phyloP scores from a whole-genome alignment of 2,329 filamentous ascomycete genomes.

The Pseudopithomyces maydicus region DNA sequence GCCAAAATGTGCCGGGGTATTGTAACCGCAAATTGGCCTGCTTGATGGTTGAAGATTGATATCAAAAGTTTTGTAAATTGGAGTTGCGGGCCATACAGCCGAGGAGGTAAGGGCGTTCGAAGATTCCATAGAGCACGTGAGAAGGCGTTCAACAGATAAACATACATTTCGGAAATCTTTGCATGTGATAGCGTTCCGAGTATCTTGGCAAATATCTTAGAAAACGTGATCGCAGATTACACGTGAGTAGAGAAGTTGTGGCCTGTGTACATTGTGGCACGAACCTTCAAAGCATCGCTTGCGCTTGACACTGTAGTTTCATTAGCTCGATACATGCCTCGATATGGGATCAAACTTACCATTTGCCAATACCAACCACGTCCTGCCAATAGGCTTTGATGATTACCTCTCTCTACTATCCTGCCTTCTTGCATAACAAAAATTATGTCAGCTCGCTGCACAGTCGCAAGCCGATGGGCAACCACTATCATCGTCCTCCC shows the following conservation, averaged over 20 bases:
- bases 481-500: constrained; percentile 49
- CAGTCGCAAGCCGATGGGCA: constrained; percentile 48
- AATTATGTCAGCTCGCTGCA: constrained; percentile 46
- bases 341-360: constrained; percentile 6
- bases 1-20: neutral
- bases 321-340: neutral
- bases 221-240: neutral
- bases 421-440: constrained; percentile 47
- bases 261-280: neutral
- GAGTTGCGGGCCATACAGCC: neutral
- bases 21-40: neutral
- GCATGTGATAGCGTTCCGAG: constrained; percentile 3
- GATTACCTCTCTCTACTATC: constrained; percentile 36
- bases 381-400: constrained; percentile 1
- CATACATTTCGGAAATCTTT: neutral
- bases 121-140: neutral
- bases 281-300: constrained; percentile 3
- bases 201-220: neutral
- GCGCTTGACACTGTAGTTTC: constrained; percentile 4
- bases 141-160: neutral
- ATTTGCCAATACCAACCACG: constrained; percentile 17
- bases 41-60: neutral
- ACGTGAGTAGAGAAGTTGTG: neutral
- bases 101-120: neutral
- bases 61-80: neutral